phyloP scores from a whole-genome alignment of 257 asterid genomes.

The Nicotiana obtusifolia region DNA sequence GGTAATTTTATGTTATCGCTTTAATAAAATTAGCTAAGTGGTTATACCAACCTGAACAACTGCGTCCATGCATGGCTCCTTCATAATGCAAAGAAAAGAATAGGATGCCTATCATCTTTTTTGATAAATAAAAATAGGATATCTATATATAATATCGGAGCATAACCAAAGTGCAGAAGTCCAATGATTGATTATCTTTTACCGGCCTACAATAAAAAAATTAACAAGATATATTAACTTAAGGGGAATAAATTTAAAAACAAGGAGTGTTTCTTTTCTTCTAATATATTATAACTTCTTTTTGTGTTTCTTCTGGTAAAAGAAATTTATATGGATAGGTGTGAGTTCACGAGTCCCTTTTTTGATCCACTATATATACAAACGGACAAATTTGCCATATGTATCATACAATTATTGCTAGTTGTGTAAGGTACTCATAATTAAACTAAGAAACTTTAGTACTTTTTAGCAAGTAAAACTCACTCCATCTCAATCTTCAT shows the following conservation, averaged over 20 bases:
- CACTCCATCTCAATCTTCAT: neutral
- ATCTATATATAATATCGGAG: neutral
- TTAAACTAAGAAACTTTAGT: neutral
- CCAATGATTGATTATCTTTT: slow-evolving; percentile 2
- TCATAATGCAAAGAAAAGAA: neutral
- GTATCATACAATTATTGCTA: neutral
- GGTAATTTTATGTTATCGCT: slow-evolving; percentile 18
- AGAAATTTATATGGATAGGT: neutral
- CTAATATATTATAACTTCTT: neutral
- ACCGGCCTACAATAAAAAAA: neutral
- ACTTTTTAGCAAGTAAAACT: neutral
- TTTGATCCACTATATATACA: neutral
- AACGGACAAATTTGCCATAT: neutral
- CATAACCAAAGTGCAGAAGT: neutral
- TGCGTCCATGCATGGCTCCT: neutral
- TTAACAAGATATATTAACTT: neutral
- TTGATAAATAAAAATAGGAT: neutral
- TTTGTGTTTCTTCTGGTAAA: neutral
- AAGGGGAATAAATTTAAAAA: neutral
- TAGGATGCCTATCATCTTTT: neutral
- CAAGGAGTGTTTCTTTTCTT: neutral
- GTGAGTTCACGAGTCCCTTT: neutral
- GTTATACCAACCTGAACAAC: slow-evolving; percentile 52
- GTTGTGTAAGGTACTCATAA: neutral
- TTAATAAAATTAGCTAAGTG: slow-evolving; percentile 28